Base-by-base conservation (phyloP, 2,329 filamentous ascomycete species). In the Sarocladium oryzae region DNA sequence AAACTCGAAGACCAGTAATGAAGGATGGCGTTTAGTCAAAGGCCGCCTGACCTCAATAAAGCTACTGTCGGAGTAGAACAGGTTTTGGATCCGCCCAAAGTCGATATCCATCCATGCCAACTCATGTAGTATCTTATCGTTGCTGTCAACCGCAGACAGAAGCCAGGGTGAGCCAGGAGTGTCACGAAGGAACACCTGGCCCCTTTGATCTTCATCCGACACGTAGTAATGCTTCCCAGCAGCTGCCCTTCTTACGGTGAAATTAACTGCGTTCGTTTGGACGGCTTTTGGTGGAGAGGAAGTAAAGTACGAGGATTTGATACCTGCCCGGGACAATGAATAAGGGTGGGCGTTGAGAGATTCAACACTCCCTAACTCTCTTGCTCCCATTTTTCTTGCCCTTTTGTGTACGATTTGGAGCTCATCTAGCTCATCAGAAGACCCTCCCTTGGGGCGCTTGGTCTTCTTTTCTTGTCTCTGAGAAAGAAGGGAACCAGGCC, bases 401-500 rank as follows among this genome's bases (percentile, higher is more conserved):
- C 40, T 4, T 16, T 43, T 5, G 4, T 43, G 40, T 7, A 21
- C n/a, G 11, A 26, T 10, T 23, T 50, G 41, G 23, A 69, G 56
- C 53, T 69, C 65, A 48, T 69, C 66, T 24, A 18, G 24, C n/a
- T 48, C 43, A 16, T 48, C 43, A 15, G 9, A 16, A 9, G 43
- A 20, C 21, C 11, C 7, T 4, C 10, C 26, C 20, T 33, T 33
- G 5, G 43, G 9, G 3, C 26, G 10, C n/a, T 33, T 48, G 5
- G 28, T 16, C 43, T 26, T 32, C 26, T 48, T 33, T 15, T 11
- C 43, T 26, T 30, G 24, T 46, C 38, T 26, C 20, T 50, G 46
- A 11, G 35, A 61, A 6, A 36, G 7, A 26, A 49, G 33, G 5
- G n/a, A n/a, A 26, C 15, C 30, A 26, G 32, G 32, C 26, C 32